Evolutionary conservation across 768 basidiomycete genomes (phyloP), one percentile per base, ranked within the genome.

Genomic region (Pleurotus cornucopiae): DNA sequence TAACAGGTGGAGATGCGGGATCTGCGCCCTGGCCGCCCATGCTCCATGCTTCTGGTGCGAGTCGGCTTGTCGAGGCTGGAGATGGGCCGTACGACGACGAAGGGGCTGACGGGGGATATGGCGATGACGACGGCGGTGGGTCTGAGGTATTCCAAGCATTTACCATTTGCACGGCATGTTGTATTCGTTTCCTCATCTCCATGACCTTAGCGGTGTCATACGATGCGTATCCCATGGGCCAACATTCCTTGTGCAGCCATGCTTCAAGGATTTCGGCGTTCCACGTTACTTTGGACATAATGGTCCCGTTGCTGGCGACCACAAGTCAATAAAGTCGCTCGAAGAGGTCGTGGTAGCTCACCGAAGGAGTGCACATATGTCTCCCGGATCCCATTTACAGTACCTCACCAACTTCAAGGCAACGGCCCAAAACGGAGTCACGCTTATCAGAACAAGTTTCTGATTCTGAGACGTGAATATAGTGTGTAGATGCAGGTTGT

Each of bases 361-460:
- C 66, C 78, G 76, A n/a, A 89, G 74, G 43, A 88, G 74, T n/a
- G 84, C 72, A 46, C 82, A 83, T 57, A 88, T 85, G 66, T 89
- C 87, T 1, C 66, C 74, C 1, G 84, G 79, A 66, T 89, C 88
- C 58, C 79, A 76, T 52, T 81, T 80, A 39, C 76, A 70, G 65
- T 85, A 89, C 5, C 88, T 76, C 16, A 86, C 85, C 9, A 89
- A 75, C 65, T 89, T 89, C 61, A 89, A 79, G 2, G 86, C 83
- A 41, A 89, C 79, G 1, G 81, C 80, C 88, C 88, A 89, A 58
- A 82, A 80, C 57, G 86, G 87, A 23, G 84, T 80, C 2, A 89
- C 85, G 58, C 80, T 82, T 63, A 88, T 68, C 48, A 83, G 68
- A 0, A 64, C 65, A 49, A 90, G 75, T 47, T 72, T 64, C 12